A percentile compares a stretch with the other conserved stretches of the same genome.
phyloP scores from a whole-genome alignment of 192 early-diverging fungal genomes.

The Coemansia javaensis region DNA sequence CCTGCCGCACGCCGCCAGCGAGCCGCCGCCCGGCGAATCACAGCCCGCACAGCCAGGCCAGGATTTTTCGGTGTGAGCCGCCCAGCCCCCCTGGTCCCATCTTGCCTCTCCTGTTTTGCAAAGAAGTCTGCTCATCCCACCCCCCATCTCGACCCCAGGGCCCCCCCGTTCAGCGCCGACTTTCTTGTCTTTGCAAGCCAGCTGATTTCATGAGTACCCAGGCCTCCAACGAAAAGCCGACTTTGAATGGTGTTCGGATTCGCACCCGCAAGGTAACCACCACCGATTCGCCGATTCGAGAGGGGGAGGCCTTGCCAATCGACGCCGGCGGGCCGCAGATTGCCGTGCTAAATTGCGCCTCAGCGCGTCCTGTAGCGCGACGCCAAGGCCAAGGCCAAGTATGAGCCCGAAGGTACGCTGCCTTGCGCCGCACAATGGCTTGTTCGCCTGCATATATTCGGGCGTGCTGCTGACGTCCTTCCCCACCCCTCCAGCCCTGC shows the following conservation, averaged over 20 bases:
- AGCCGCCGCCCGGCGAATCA: too few species aligned
- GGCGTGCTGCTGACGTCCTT: too few species aligned
- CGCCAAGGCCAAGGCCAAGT: constrained; percentile 65
- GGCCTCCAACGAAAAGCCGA: constrained; percentile 48
- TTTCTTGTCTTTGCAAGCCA: not conserved
- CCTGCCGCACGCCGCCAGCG: not conserved
- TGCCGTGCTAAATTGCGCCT: too few species aligned
- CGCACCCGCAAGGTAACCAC: constrained; percentile 45
- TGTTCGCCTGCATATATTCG: constrained; percentile 5
- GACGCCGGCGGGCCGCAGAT: too few species aligned
- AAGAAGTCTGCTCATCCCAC: too few species aligned
- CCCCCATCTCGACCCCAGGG: too few species aligned
- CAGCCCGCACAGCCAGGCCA: too few species aligned
- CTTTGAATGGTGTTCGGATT: constrained; percentile 50
- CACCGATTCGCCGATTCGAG: not conserved
- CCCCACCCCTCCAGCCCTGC: too few species aligned
- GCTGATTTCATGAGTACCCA: constrained; percentile 40
- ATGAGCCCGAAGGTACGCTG: constrained; percentile 56
- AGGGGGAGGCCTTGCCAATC: not conserved
- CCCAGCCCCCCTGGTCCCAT: too few species aligned
- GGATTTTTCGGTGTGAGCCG: too few species aligned
- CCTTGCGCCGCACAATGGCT: too few species aligned
- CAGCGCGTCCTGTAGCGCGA: constrained; percentile 50
- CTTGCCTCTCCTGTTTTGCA: too few species aligned
- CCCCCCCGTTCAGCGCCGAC: not conserved